These are phyloP conservation scores for Chaetoscypha palmicola DNA, from an alignment of 2,329 filamentous ascomycete genomes.

Conservation along the genomic window DNA sequence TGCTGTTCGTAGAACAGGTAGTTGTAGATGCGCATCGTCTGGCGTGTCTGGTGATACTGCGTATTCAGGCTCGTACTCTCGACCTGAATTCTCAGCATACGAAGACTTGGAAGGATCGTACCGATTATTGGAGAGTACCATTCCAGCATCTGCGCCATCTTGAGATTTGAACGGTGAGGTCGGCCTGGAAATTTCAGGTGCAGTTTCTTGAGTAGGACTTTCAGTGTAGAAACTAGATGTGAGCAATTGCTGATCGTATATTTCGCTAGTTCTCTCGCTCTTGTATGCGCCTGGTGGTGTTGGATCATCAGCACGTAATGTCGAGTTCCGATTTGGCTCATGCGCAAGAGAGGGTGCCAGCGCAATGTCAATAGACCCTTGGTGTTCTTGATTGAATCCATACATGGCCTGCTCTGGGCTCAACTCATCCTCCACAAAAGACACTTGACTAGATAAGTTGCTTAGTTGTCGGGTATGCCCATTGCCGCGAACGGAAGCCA, in stretches of 20 bases:
- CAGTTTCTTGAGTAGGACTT: constrained; percentile 12
- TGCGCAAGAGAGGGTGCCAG: constrained; percentile 22
- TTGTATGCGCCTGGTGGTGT: neutral
- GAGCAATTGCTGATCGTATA: constrained; percentile 14
- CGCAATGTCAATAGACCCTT: constrained; percentile 25
- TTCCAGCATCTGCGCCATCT: constrained; percentile 7
- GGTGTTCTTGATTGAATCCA: constrained; percentile 17
- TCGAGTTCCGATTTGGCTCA: constrained; percentile 15
- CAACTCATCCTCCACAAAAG: constrained; percentile 15
- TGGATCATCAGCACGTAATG: constrained; percentile 11
- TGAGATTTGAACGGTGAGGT: constrained; percentile 9
- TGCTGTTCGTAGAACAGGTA: constrained; percentile 24
- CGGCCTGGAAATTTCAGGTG: constrained; percentile 7
- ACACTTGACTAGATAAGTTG: constrained; percentile 20
- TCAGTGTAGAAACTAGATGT: constrained; percentile 15
- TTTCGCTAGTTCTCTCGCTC: constrained; percentile 3
- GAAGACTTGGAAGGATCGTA: neutral
- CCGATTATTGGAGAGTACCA: neutral
- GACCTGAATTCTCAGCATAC: constrained; percentile 9
- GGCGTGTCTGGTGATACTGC: constrained; percentile 5
- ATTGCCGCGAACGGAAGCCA: constrained; percentile 8
- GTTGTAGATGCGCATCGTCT: constrained; percentile 16
- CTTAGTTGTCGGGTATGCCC: constrained; percentile 7
- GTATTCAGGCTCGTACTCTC: constrained; percentile 12
- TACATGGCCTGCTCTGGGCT: constrained; percentile 23